Conservation (phyloP, 2,329 filamentous ascomycete genomes). For the Polytolypa hystricis region DNA sequence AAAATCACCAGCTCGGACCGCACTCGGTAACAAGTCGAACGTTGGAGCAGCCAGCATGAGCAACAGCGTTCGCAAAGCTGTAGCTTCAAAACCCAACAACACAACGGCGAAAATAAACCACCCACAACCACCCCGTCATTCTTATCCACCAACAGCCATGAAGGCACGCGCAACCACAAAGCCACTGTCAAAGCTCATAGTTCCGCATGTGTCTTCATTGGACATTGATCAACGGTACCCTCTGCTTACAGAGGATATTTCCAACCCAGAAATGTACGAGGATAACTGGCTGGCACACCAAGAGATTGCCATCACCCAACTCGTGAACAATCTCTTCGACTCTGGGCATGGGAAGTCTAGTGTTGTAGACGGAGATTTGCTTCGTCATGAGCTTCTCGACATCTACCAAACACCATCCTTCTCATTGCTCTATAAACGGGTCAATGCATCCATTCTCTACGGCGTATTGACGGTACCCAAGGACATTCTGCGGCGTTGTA, state of each 20-base stretch:
- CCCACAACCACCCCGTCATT: too few relatives aligned
- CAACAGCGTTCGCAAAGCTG: constrained; percentile 8
- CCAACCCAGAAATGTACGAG: constrained; percentile 49
- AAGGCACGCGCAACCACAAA: constrained; percentile 12
- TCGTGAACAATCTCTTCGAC: constrained; percentile 47
- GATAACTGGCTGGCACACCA: constrained; percentile 53
- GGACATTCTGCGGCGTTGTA: constrained; percentile 35
- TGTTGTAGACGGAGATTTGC: constrained; percentile 16
- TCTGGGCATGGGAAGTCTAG: constrained; percentile 16
- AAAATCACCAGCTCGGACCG: constrained; percentile 5
- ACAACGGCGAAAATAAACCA: constrained; percentile 8
- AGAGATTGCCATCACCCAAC: constrained; percentile 49
- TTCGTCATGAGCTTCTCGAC: constrained; percentile 40
- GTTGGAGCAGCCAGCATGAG: too few relatives aligned
- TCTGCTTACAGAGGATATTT: constrained; percentile 43
- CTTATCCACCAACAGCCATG: not conserved
- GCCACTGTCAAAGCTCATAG: constrained; percentile 20
- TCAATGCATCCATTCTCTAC: constrained; percentile 48
- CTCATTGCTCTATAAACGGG: constrained; percentile 42
- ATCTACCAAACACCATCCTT: constrained; percentile 45
- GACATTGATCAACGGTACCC: constrained; percentile 34
- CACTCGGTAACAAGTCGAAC: constrained; percentile 11
- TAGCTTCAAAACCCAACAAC: constrained; percentile 2
- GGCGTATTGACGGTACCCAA: constrained; percentile 48
- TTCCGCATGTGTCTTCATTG: constrained; percentile 20